Percentiles rank a stretch among this genome's conserved stretches.
These are phyloP conservation scores for Schwanniomyces vanrijiae DNA, from an alignment of 805 yeast species.

Conservation along the genomic window DNA sequence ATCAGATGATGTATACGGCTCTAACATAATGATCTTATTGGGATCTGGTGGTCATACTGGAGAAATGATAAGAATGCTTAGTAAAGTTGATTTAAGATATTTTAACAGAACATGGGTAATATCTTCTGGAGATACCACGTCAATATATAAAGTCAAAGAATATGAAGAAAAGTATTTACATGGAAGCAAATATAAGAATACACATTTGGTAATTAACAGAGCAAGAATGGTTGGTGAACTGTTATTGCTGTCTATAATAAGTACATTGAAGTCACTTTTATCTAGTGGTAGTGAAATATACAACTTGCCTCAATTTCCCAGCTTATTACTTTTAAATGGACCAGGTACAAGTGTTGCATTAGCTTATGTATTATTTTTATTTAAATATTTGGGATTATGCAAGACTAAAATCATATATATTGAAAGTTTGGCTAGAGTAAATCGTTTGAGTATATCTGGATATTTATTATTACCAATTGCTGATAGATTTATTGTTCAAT, in stretches of 20 bases:
- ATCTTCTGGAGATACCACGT: conserved; percentile 53
- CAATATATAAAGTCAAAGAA: conserved; percentile 39
- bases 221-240: conserved; percentile 66
- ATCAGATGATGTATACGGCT: conserved; percentile 11
- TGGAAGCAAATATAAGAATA: conserved; percentile 11
- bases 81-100: conserved; percentile 29
- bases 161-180: conserved; percentile 28
- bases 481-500: conserved; percentile 85
- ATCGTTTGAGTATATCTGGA: conserved; percentile 75
- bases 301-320: conserved; percentile 30
- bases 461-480: conserved; percentile 64
- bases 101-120: conserved; percentile 39
- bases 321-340: conserved; percentile 63
- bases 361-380: conserved; percentile 53
- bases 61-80: conserved; percentile 78
- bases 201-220: conserved; percentile 42
- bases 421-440: conserved; percentile 85
- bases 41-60: conserved; percentile 99
- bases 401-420: conserved; percentile 68
- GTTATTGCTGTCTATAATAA: conserved; percentile 43
- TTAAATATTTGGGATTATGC: conserved; percentile 48
- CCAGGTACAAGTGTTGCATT: conserved; percentile 82
- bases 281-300: conserved; percentile 27
- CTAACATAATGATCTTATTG: conserved; percentile 57
- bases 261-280: conserved; percentile 41